phyloP scores from a whole-genome alignment of 2,329 filamentous ascomycete genomes.

The Colletotrichum camelliae region DNA sequence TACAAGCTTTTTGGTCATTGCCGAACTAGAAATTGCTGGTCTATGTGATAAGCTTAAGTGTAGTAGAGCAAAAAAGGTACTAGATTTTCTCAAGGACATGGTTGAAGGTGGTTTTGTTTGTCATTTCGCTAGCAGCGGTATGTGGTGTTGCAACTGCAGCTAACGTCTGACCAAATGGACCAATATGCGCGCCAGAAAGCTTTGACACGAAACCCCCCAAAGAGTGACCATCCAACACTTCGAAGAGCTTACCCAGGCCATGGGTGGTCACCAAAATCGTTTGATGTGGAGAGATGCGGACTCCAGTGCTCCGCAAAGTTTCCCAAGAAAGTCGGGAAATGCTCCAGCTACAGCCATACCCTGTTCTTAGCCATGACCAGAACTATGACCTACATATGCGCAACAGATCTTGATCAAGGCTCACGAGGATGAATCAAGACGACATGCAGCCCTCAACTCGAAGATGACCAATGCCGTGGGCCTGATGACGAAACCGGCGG shows the following conservation, averaged over 20 bases:
- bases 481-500: background rate
- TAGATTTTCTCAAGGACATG: background rate
- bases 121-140: background rate
- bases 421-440: background rate
- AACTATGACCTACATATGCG: fast-evolving
- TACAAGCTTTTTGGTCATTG: background rate
- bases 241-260: background rate
- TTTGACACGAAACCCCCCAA: background rate
- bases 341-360: background rate
- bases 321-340: background rate
- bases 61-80: background rate
- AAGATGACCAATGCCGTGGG: background rate
- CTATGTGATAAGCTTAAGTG: background rate
- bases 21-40: background rate
- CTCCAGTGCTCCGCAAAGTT: background rate
- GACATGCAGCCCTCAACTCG: background rate
- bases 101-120: background rate
- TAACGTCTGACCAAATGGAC: background rate
- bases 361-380: fast-evolving
- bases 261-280: background rate
- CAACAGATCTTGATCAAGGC: background rate
- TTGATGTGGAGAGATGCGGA: background rate
- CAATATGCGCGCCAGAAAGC: fast-evolving
- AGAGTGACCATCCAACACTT: background rate
- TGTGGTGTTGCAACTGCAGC: background rate